Conservation (phyloP, 1,139 yeast genomes). For the Nadsonia commutata region DNA sequence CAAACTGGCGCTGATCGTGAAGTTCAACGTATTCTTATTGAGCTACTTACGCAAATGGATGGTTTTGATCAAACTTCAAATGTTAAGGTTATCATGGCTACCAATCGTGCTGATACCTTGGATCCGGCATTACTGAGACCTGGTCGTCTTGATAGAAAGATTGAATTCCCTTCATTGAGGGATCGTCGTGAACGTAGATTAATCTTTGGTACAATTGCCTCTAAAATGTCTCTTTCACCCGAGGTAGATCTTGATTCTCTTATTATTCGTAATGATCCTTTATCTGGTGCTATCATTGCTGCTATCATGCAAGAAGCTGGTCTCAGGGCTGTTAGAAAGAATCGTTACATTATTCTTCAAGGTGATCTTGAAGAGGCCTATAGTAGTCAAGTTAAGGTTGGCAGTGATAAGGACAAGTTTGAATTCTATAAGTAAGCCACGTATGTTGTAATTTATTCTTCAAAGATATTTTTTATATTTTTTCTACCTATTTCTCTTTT, state of each 20-base stretch:
- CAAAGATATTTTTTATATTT: slow-evolving; percentile 7
- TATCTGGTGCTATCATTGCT: slow-evolving; percentile 95
- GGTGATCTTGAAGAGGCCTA: slow-evolving; percentile 96
- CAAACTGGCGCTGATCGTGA: slow-evolving; percentile 99
- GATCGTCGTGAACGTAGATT: slow-evolving; percentile 96
- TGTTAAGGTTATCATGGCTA: slow-evolving; percentile 97
- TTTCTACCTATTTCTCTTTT: too few relatives aligned
- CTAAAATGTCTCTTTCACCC: slow-evolving; percentile 94
- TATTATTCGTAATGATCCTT: slow-evolving; percentile 88
- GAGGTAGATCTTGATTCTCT: slow-evolving; percentile 93
- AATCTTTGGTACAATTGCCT: slow-evolving; percentile 91
- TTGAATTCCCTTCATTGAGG: slow-evolving; percentile 88
- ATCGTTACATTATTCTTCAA: slow-evolving; percentile 90
- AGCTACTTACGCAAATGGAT: slow-evolving; percentile 95
- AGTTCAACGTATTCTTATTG: slow-evolving; percentile 94
- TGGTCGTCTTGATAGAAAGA: slow-evolving; percentile 94
- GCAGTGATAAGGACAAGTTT: slow-evolving; percentile 89
- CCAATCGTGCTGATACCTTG: slow-evolving; percentile 93
- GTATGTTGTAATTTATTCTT: not conserved
- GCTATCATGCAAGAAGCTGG: slow-evolving; percentile 99
- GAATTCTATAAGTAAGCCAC: slow-evolving; percentile 75
- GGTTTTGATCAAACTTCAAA: slow-evolving; percentile 94
- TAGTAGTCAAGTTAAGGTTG: slow-evolving; percentile 89
- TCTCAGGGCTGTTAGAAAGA: slow-evolving; percentile 91
- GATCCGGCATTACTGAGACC: slow-evolving; percentile 97